Conservation (phyloP, 805 yeast genomes). For the Cyberlindnera mycetangii region DNA sequence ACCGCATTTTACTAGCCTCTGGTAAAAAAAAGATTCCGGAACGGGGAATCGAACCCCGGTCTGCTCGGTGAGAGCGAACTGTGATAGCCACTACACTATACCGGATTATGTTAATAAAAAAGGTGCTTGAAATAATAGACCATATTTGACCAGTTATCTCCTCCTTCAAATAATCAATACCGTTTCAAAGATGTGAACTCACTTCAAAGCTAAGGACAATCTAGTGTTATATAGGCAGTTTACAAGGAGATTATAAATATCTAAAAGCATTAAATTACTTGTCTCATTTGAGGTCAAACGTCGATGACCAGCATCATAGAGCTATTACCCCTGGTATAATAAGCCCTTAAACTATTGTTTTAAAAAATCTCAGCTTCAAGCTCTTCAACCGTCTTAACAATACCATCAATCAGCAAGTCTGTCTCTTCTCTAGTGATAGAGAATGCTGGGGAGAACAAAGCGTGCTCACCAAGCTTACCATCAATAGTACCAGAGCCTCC, state of each 20-base stretch:
- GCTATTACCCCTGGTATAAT: too few species aligned
- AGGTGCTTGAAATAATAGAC: neutral
- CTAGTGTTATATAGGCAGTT: too few species aligned
- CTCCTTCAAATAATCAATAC: too few species aligned
- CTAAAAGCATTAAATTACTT: too few species aligned
- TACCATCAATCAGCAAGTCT: slow-evolving; percentile 33
- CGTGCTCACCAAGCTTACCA: slow-evolving; percentile 42
- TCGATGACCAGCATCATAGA: neutral
- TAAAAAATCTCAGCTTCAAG: slow-evolving; percentile 20
- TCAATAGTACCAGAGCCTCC: slow-evolving; percentile 39
- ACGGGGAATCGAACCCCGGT: slow-evolving; percentile 36
- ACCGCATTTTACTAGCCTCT: neutral
- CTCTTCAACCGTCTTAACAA: slow-evolving; percentile 23
- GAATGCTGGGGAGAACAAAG: slow-evolving; percentile 45
- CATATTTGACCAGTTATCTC: neutral
- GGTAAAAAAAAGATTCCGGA: slow-evolving; percentile 24
- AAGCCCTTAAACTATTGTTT: neutral
- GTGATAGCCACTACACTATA: slow-evolving; percentile 34
- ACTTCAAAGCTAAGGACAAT: too few species aligned
- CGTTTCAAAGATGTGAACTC: too few species aligned
- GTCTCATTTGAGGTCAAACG: too few species aligned
- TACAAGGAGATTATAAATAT: too few species aligned
- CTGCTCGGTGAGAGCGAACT: slow-evolving; percentile 34
- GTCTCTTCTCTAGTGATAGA: slow-evolving; percentile 36
- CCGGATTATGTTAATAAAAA: slow-evolving; percentile 22